Evolutionary conservation across 805 yeast species (phyloP).

Genomic region (Candida patagonica): DNA sequence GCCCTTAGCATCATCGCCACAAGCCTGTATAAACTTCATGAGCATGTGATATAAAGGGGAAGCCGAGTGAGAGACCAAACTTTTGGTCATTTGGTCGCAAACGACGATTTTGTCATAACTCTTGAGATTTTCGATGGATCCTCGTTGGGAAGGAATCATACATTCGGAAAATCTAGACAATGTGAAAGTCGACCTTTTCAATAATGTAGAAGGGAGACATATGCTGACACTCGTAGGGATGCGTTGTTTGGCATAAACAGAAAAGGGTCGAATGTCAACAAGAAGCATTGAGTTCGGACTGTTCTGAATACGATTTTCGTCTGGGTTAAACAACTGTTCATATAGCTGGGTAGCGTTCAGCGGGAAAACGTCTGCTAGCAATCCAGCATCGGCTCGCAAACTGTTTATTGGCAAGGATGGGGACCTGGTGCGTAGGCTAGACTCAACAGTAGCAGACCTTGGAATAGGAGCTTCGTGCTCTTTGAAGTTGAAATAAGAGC

Average conservation of each 20-base stretch:
- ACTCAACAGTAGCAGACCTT: not conserved
- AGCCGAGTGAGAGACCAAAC: slow-evolving; percentile 11
- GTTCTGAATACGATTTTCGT: slow-evolving; percentile 11
- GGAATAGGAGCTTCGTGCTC: not conserved
- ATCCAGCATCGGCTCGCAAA: slow-evolving; percentile 3
- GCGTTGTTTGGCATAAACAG: slow-evolving; percentile 55
- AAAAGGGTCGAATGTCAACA: slow-evolving; percentile 74
- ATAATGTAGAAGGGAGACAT: slow-evolving; percentile 81
- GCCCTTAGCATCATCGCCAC: slow-evolving; percentile 8
- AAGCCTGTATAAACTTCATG: slow-evolving; percentile 19
- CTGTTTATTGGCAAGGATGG: slow-evolving; percentile 14
- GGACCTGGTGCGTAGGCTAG: slow-evolving; percentile 7
- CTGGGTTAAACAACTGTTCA: not conserved
- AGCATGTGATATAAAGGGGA: slow-evolving; percentile 20
- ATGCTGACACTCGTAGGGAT: slow-evolving; percentile 58
- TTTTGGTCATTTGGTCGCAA: slow-evolving; percentile 36
- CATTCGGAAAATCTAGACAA: slow-evolving; percentile 33
- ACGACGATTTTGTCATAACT: slow-evolving; percentile 30
- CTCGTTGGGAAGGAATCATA: slow-evolving; percentile 27
- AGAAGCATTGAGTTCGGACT: no score
- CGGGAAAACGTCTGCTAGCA: slow-evolving; percentile 7
- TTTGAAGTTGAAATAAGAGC: slow-evolving; percentile 1
- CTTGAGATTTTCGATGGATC: slow-evolving; percentile 18
- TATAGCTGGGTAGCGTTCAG: slow-evolving; percentile 2
- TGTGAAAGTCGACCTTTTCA: slow-evolving; percentile 66